Base-by-base conservation (phyloP, 192 early-diverging fungal species). In the Gryganskiella cystojenkinii region DNA sequence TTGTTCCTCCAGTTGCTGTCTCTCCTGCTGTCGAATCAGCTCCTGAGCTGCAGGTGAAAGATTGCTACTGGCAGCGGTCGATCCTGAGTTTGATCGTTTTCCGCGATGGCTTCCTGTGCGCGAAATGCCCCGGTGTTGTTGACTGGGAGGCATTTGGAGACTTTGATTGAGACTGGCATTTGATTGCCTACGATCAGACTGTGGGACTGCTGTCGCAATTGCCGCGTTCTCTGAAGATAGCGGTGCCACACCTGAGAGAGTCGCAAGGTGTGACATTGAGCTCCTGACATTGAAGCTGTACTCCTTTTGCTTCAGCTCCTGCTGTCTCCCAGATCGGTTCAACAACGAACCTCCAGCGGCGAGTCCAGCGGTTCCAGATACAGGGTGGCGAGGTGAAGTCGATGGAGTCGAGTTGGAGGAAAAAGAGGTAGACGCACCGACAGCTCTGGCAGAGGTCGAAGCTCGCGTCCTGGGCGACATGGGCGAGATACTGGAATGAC, bases 351-450 rank as follows among this genome's bases (percentile, higher is more conserved):
- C 40, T 37, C 46, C 19, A 10, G 31, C 56, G 1, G 65, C 14
- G 4, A 56, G 24, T 11, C 40, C 33, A 4, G 20, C n/a, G 5
- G 47, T 24, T 10, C 42, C 22, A 6, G 46, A 13, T 3, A 44
- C 31, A 17, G 28, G 54, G 25, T 68, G 65, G 6, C 49, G 53
- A 20, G 74, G 64, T 35, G 74, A 78, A 2, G 74, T 64, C 8
- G 65, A 69, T 1, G 74, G 67, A 1, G 74, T 76, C n/a, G 65
- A 78, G 27, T 59, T 69, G n/a, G 74, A 45, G 2, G 74, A 64
- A 35, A 78, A 69, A 2, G 73, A 68, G 7, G 35, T 28, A 9
- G 61, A 69, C 6, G 20, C 55, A 1, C 35, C 17, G 25, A 47
- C 45, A 2, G 49, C 34, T 59, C 67, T 68, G 8, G 74, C 52